Conservation (phyloP, 495 filamentous ascomycete species). For the Parachaetomium inaequale region DNA sequence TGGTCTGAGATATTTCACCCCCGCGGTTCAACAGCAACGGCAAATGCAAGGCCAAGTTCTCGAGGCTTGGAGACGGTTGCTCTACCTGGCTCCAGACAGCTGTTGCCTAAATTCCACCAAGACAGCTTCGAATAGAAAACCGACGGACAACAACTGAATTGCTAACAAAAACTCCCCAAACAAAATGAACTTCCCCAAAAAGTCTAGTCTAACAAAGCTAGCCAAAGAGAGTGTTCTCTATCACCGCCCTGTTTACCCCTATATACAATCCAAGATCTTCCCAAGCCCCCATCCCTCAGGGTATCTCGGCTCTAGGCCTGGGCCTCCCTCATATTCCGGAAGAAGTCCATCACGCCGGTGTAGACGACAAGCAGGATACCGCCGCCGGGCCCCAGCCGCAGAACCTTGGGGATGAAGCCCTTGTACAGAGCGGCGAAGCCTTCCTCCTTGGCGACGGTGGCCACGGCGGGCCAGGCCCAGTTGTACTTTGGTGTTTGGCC, state of each 20-base stretch:
- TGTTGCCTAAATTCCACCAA: too few relatives aligned
- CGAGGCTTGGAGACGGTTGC: too few relatives aligned
- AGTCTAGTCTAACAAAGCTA: background rate
- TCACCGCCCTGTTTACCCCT: background rate
- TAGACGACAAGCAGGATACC: constrained; percentile 92
- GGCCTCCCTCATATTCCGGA: constrained; percentile 41
- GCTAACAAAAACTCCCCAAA: background rate
- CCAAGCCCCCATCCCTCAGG: too few relatives aligned
- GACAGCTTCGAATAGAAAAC: too few relatives aligned
- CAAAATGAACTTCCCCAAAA: background rate
- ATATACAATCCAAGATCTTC: too few relatives aligned
- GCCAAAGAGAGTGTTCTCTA: background rate
- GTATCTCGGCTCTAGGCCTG: background rate
- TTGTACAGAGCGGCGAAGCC: constrained; percentile 93
- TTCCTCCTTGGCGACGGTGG: constrained; percentile 86
- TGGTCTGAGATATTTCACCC: too few relatives aligned
- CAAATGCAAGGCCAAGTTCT: too few relatives aligned
- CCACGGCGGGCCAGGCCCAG: constrained; percentile 88
- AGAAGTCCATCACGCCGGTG: constrained; percentile 92
- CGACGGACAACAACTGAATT: background rate
- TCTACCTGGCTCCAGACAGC: too few relatives aligned
- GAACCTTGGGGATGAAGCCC: constrained; percentile 93
- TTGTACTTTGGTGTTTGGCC: constrained; percentile 89
- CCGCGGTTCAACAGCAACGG: too few relatives aligned
- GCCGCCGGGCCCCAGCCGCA: constrained; percentile 34